Evolutionary conservation across 2,329 filamentous ascomycete species (phyloP).

Genomic region (Microcyclosporella mali): DNA sequence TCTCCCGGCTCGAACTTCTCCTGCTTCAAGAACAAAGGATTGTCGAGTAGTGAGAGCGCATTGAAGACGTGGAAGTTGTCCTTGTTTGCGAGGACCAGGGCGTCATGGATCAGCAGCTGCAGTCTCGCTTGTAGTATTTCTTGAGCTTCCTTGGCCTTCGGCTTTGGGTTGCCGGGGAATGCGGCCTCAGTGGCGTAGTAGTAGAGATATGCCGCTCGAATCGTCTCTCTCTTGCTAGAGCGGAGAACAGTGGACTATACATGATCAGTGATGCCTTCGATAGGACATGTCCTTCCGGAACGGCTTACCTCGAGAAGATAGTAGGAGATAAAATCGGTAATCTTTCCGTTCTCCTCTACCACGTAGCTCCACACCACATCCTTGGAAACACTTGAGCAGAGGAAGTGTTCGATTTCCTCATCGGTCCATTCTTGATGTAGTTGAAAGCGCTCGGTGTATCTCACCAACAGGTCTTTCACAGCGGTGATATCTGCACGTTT

Average conservation of each 20-base stretch:
- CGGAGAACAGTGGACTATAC: conserved; percentile 72
- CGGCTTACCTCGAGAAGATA: conserved; percentile 67
- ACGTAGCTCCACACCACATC: conserved; percentile 93
- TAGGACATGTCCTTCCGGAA: background rate
- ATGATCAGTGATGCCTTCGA: conserved; percentile 10
- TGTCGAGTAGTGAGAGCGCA: conserved; percentile 86
- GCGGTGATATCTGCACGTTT: conserved; percentile 68
- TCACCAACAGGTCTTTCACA: conserved; percentile 66
- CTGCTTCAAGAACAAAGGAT: conserved; percentile 83
- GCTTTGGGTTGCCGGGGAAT: conserved; percentile 41
- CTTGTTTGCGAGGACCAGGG: conserved; percentile 78
- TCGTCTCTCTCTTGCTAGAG: conserved; percentile 64
- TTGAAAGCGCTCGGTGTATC: conserved; percentile 74
- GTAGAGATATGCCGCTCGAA: conserved; percentile 91
- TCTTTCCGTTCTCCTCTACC: conserved; percentile 68
- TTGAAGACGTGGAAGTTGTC: conserved; percentile 94
- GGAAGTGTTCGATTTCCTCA: conserved; percentile 83
- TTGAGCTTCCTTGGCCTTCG: conserved; percentile 46
- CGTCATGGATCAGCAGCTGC: conserved; percentile 74
- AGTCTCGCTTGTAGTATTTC: conserved; percentile 69
- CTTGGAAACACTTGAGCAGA: conserved; percentile 66
- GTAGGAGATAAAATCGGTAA: conserved; percentile 97
- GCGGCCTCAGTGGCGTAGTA: conserved; percentile 88
- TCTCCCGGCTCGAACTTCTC: conserved; percentile 94
- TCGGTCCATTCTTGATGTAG: conserved; percentile 74